phyloP scores from a whole-genome alignment of 2,329 filamentous ascomycete species.

The Fusarium virguliforme region DNA sequence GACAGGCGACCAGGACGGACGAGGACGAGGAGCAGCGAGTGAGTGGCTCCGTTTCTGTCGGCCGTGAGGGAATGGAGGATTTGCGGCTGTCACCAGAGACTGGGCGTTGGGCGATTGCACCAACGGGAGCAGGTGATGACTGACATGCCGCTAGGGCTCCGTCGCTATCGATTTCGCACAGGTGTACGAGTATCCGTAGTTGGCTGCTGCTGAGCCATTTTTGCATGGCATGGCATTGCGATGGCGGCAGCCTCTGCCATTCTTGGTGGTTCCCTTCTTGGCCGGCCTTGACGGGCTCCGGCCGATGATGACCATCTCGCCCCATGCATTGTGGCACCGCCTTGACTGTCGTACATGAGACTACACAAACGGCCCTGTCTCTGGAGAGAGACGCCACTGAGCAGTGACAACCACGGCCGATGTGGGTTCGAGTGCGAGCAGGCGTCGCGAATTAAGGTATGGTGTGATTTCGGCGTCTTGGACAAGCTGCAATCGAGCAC shows the following conservation, averaged over 20 bases:
- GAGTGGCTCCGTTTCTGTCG: constrained; percentile 41
- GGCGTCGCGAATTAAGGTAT: constrained; percentile 42
- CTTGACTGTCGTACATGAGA: constrained; percentile 45
- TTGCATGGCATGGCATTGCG: constrained; percentile 39
- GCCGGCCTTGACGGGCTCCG: constrained; percentile 31
- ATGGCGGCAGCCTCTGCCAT: constrained; percentile 36
- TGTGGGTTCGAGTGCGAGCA: constrained; percentile 46
- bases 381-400: constrained; percentile 40
- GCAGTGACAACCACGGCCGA: constrained; percentile 39
- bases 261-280: constrained; percentile 39
- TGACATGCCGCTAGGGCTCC: constrained; percentile 48
- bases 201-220: constrained; percentile 51
- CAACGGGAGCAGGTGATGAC: constrained; percentile 49
- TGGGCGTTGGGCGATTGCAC: constrained; percentile 35
- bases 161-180: constrained; percentile 45
- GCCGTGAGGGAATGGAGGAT: constrained; percentile 35
- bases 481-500: constrained; percentile 39
- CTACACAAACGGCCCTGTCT: constrained; percentile 42
- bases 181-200: constrained; percentile 30
- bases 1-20: constrained; percentile 39
- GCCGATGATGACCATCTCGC: constrained; percentile 38
- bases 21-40: constrained; percentile 13
- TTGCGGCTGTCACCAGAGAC: constrained; percentile 48
- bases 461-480: constrained; percentile 49
- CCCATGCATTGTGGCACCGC: constrained; percentile 44